Evolutionary conservation across 805 yeast species (phyloP).

Genomic region (Grigorovia transvaalensis): DNA sequence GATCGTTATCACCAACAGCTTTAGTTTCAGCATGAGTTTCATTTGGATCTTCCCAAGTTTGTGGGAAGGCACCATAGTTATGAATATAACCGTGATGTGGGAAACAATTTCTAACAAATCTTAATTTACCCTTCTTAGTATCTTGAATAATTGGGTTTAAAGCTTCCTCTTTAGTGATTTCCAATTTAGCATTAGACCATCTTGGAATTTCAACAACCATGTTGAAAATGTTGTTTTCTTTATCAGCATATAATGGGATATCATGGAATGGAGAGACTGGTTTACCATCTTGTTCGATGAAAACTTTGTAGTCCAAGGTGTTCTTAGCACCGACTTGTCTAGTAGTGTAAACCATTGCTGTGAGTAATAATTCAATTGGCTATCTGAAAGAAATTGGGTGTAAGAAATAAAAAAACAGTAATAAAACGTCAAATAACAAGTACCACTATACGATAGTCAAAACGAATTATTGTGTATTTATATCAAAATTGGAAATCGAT

Average conservation of each 20-base stretch:
- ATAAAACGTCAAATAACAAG: not conserved
- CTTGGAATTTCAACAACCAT: slow-evolving; percentile 97
- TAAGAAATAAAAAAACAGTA: not conserved
- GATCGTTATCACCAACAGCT: slow-evolving; percentile 75
- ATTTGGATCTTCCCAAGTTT: slow-evolving; percentile 76
- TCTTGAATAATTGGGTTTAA: slow-evolving; percentile 95
- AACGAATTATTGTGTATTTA: not conserved
- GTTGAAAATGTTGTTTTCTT: slow-evolving; percentile 77
- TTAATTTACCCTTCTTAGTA: slow-evolving; percentile 90
- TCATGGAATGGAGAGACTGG: slow-evolving; percentile 94
- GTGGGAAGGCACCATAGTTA: slow-evolving; percentile 98
- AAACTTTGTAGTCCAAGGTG: slow-evolving; percentile 89
- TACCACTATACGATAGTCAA: not conserved
- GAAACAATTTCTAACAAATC: slow-evolving; percentile 95
- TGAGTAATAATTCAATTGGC: not conserved
- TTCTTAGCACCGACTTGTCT: slow-evolving; percentile 94
- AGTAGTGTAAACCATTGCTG: slow-evolving; percentile 61
- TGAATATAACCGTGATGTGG: slow-evolving; percentile 98
- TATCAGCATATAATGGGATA: slow-evolving; percentile 86
- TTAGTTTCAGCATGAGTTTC: slow-evolving; percentile 54
- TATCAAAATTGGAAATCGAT: not conserved
- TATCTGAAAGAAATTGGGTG: not conserved
- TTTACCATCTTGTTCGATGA: slow-evolving; percentile 85
- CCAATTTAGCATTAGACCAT: slow-evolving; percentile 97
- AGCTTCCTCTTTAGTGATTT: slow-evolving; percentile 72